Conservation (phyloP, 2,329 filamentous ascomycete species). For the Colletotrichum brevisporum region DNA sequence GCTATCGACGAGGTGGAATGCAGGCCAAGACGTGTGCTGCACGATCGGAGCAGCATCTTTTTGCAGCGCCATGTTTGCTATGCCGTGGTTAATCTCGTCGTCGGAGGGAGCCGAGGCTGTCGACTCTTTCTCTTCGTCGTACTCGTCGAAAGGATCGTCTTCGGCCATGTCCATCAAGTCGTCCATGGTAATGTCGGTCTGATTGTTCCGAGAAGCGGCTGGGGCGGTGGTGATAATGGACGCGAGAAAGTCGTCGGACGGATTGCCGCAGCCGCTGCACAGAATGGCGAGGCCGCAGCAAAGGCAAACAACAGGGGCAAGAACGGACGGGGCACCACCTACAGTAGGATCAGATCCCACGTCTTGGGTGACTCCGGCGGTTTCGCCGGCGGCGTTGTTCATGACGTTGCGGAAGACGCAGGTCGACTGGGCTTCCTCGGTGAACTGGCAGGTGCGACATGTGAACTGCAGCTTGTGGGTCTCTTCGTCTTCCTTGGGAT, state of each 20-base stretch:
- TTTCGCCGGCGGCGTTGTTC: constrained; percentile 92
- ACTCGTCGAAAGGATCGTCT: constrained; percentile 53
- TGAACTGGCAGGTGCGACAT: constrained; percentile 95
- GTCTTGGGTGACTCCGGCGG: constrained; percentile 96
- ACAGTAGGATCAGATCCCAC: constrained; percentile 98
- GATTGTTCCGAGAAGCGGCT: constrained; percentile 18
- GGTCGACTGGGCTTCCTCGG: constrained; percentile 85
- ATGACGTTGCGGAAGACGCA: constrained; percentile 98
- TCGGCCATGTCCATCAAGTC: constrained; percentile 44
- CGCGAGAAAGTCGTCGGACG: constrained; percentile 40
- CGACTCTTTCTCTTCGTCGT: constrained; percentile 53
- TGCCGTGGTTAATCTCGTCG: constrained; percentile 27
- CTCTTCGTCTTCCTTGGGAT: constrained; percentile 93
- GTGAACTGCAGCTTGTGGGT: constrained; percentile 91
- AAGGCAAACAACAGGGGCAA: constrained; percentile 57
- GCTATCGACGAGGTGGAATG: constrained; percentile 33
- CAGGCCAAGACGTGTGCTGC: constrained; percentile 34
- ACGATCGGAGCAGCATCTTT: neutral
- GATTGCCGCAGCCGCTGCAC: constrained; percentile 57
- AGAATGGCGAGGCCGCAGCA: constrained; percentile 61
- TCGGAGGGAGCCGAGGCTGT: constrained; percentile 1
- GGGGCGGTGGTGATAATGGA: constrained; percentile 9
- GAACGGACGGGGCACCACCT: constrained; percentile 69
- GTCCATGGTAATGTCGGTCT: constrained; percentile 33
- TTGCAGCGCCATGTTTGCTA: constrained; percentile 27